Percentiles rank a stretch among this genome's conserved stretches.
Evolutionary conservation across 2,329 filamentous ascomycete genomes (phyloP).

Genomic region (Aspergillus ochraceoroseus): DNA sequence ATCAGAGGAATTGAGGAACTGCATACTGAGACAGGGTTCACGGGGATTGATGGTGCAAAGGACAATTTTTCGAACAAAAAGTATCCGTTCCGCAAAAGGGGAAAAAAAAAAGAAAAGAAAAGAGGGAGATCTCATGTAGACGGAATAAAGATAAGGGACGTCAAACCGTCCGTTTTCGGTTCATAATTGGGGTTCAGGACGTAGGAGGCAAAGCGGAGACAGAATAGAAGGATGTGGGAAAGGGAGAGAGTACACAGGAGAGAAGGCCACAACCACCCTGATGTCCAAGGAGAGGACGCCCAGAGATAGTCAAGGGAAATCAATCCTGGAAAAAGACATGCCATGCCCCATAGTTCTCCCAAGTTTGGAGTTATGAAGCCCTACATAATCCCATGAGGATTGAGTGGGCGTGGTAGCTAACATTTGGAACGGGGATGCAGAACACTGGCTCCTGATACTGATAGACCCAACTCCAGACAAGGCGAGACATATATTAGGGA

Average conservation of each 20-base stretch:
- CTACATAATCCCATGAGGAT: conserved; percentile 16
- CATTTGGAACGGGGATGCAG: conserved; percentile 16
- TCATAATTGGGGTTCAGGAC: conserved; percentile 9
- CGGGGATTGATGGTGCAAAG: conserved; percentile 13
- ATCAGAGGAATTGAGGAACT: conserved; percentile 14
- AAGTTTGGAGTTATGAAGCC: conserved; percentile 22
- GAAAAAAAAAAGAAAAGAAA: too few relatives aligned
- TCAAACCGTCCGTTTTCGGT: conserved; percentile 11
- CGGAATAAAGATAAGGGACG: conserved; percentile 14
- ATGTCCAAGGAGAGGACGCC: not conserved
- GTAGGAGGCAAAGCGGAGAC: conserved; percentile 5
- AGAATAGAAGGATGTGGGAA: conserved; percentile 4
- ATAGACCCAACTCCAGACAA: conserved; percentile 23
- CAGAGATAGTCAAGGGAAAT: conserved; percentile 5
- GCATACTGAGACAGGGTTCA: conserved; percentile 11
- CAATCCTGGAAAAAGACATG: conserved; percentile 12
- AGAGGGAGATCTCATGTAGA: conserved; percentile 14
- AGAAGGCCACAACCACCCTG: conserved; percentile 3
- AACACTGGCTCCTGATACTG: conserved; percentile 25
- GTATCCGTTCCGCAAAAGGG: too few relatives aligned
- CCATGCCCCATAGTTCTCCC: conserved; percentile 14
- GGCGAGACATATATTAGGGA: conserved; percentile 19
- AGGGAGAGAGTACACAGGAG: conserved; percentile 8
- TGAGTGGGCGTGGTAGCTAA: conserved; percentile 25
- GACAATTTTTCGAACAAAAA: too few relatives aligned